Base-by-base conservation (phyloP, 208 protist species). In the Acanthamoeba culbertsoni region DNA sequence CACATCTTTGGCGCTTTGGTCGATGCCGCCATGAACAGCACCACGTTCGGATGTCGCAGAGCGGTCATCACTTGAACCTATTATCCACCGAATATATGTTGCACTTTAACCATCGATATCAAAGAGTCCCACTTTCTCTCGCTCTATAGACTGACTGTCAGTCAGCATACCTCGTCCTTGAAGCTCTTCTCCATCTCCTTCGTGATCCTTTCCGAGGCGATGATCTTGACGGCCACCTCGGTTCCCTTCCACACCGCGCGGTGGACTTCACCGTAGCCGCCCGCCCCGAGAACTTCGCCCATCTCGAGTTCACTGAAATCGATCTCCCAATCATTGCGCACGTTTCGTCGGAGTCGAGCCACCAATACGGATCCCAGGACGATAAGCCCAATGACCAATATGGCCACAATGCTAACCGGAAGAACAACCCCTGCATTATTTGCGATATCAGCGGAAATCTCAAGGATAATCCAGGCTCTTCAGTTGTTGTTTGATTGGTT, bases 41-140 rank as follows among this genome's bases (percentile, higher is more conserved):
- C 42, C 40, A 77, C 42, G 68, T 77, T 77, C 68, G 94, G 94
- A 33, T 95, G 94, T 23, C 68, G 31, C 6, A 95, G 35, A 28
- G 94, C 35, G 7, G 42, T 94, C 42, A 95, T 82, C 35, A 96
- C 93, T n/a, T n/a, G n/a, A n/a, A n/a, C n/a, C n/a, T n/a, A n/a
- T n/a, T n/a, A n/a, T n/a, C n/a, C n/a, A n/a, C n/a, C n/a, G n/a
- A n/a, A n/a, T n/a, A n/a, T n/a, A n/a, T n/a, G n/a, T n/a, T n/a
- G n/a, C n/a, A n/a, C n/a, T n/a, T n/a, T n/a, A n/a, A n/a, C n/a
- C n/a, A n/a, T n/a, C n/a, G n/a, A n/a, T n/a, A n/a, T n/a, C n/a
- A n/a, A n/a, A n/a, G n/a, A n/a, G n/a, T n/a, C n/a, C n/a, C n/a
- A n/a, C n/a, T n/a, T n/a, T n/a, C n/a, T n/a, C n/a, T n/a, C n/a